Evolutionary conservation across 2,329 filamentous ascomycete genomes (phyloP).

Genomic region (Calonectria pauciramosa): DNA sequence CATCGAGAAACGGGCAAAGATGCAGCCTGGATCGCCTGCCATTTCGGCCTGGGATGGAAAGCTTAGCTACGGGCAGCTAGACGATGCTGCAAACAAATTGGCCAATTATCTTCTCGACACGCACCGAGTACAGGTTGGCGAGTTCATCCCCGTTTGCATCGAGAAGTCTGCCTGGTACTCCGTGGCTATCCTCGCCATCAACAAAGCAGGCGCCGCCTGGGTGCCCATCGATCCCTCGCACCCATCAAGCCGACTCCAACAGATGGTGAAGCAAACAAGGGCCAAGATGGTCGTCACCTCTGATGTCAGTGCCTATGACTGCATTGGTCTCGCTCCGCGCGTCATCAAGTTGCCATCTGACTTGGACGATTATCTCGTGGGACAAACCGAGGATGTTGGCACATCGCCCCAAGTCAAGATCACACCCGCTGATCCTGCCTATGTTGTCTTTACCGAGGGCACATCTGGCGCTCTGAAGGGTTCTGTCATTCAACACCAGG

Average conservation of each 20-base stretch:
- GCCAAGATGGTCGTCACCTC: background rate
- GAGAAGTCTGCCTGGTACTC: constrained; percentile 21
- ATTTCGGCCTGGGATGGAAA: constrained; percentile 45
- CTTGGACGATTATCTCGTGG: background rate
- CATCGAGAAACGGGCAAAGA: constrained; percentile 26
- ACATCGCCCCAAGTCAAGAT: background rate
- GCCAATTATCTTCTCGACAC: constrained; percentile 16
- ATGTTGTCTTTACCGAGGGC: constrained; percentile 44
- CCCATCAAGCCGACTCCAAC: background rate
- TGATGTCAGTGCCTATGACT: background rate
- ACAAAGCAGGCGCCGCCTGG: constrained; percentile 18
- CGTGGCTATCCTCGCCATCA: constrained; percentile 4
- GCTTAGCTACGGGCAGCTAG: constrained; percentile 37
- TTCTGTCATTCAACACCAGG: constrained; percentile 35
- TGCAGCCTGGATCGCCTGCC: constrained; percentile 29
- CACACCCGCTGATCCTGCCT: constrained; percentile 18
- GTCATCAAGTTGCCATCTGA: background rate
- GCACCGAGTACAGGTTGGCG: background rate
- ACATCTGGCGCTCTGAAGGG: constrained; percentile 44
- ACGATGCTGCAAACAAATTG: constrained; percentile 12
- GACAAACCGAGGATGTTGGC: background rate
- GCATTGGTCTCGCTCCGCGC: background rate
- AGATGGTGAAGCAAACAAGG: background rate
- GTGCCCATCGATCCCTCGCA: constrained; percentile 13
- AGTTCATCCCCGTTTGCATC: constrained; percentile 23